These are phyloP conservation scores for Rubroboletus satanas DNA, from an alignment of 768 basidiomycete genomes.

Conservation along the genomic window DNA sequence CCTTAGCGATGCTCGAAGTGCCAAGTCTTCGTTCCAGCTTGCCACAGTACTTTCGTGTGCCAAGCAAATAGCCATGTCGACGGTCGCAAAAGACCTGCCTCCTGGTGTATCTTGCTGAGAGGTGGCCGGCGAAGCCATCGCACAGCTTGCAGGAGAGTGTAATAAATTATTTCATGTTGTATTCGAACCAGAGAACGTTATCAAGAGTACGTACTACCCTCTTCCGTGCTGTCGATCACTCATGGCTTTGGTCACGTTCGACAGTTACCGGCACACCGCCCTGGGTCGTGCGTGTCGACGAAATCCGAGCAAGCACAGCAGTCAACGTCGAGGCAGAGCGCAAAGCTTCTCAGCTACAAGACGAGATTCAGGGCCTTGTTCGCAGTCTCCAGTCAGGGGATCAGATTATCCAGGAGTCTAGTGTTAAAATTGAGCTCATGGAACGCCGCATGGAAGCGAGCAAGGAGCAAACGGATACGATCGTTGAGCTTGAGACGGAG, in stretches of 20 bases:
- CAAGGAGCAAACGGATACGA: slow-evolving; percentile 86
- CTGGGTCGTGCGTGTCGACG: slow-evolving; percentile 78
- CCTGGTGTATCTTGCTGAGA: slow-evolving; percentile 74
- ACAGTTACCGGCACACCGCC: slow-evolving; percentile 74
- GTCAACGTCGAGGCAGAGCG: slow-evolving; percentile 94
- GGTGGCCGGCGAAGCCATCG: slow-evolving; percentile 63
- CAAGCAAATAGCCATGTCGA: slow-evolving; percentile 67
- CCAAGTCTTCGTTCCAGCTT: slow-evolving; percentile 77
- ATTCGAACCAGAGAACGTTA: slow-evolving; percentile 70
- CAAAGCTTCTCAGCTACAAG: slow-evolving; percentile 78
- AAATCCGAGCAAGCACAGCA: slow-evolving; percentile 78
- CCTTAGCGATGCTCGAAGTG: slow-evolving; percentile 70
- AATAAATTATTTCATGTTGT: slow-evolving; percentile 66
- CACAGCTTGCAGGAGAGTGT: slow-evolving; percentile 67
- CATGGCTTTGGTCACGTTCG: neutral
- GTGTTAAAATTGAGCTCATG: slow-evolving; percentile 93
- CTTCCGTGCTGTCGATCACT: neutral
- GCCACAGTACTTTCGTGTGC: slow-evolving; percentile 65
- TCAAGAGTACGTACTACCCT: slow-evolving; percentile 63
- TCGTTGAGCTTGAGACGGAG: slow-evolving; percentile 77
- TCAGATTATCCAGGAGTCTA: slow-evolving; percentile 82
- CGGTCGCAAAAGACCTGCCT: slow-evolving; percentile 62
- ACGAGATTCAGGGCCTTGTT: slow-evolving; percentile 85
- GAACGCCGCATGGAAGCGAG: slow-evolving; percentile 88
- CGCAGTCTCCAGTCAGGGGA: slow-evolving; percentile 86